Evolutionary conservation across 2,329 filamentous ascomycete species (phyloP).

Genomic region (Davidsoniella eucalypti): DNA sequence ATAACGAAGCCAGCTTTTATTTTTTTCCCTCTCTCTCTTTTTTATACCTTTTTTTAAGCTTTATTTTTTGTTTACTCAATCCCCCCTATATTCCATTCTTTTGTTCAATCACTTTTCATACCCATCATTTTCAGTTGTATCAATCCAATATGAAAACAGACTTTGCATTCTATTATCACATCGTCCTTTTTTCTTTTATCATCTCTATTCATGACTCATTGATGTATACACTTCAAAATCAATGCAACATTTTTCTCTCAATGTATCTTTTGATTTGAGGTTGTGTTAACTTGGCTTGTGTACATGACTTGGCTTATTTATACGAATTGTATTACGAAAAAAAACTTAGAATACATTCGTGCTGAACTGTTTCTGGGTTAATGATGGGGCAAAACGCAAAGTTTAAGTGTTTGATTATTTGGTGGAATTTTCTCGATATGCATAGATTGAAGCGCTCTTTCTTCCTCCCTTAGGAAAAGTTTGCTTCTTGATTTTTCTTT

Average conservation of each 20-base stretch:
- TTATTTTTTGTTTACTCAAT: neutral
- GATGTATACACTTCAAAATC: too few species aligned
- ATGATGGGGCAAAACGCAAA: neutral
- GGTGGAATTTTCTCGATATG: too few species aligned
- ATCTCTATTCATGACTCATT: too few species aligned
- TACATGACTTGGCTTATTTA: too few species aligned
- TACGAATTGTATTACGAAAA: too few species aligned
- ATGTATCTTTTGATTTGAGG: too few species aligned
- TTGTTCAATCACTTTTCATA: neutral
- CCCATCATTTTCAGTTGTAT: neutral
- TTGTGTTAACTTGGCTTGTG: too few species aligned
- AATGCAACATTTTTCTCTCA: too few species aligned
- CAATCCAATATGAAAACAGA: neutral
- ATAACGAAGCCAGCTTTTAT: neutral
- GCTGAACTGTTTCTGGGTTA: neutral
- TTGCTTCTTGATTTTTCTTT: neutral
- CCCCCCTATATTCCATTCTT: neutral
- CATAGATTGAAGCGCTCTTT: neutral
- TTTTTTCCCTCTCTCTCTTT: slow-evolving; percentile 3
- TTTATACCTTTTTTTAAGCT: neutral
- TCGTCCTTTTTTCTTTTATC: too few species aligned
- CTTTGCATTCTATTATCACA: neutral
- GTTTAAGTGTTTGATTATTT: too few species aligned
- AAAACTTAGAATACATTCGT: too few species aligned
- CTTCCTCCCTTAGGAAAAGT: neutral